Evolutionary conservation across 164 flowering plant genomes (phyloP).

Genomic region (Kalanchoe fedtschenkoi): DNA sequence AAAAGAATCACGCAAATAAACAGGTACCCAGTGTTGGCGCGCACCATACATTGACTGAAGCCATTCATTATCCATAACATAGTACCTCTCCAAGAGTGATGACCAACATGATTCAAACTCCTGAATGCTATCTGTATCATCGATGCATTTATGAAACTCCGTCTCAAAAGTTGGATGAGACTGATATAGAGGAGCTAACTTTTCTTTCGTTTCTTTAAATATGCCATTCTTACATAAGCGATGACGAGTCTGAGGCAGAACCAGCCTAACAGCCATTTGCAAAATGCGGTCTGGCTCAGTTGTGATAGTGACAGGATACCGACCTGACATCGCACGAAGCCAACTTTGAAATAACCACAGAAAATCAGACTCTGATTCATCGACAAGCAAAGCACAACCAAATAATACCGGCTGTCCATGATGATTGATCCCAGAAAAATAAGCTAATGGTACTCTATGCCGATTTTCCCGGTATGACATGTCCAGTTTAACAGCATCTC

Average conservation of each 20-base stretch:
- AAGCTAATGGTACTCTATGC: constrained; percentile 27
- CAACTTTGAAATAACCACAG: constrained; percentile 32
- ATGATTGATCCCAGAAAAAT: constrained; percentile 32
- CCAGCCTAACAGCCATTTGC: constrained; percentile 24
- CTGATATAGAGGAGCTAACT: constrained; percentile 25
- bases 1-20: constrained; percentile 26
- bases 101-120: constrained; percentile 38
- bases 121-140: constrained; percentile 24
- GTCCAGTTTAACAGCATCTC: constrained; percentile 29
- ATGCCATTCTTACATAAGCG: constrained; percentile 25
- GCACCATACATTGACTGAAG: constrained; percentile 31
- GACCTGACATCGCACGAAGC: constrained; percentile 33
- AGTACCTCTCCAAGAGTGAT: constrained; percentile 20
- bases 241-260: constrained; percentile 30
- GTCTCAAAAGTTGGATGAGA: constrained; percentile 31
- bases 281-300: constrained; percentile 25
- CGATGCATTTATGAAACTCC: constrained; percentile 26
- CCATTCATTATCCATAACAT: constrained; percentile 33
- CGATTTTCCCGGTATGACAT: constrained; percentile 21
- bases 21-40: constrained; percentile 37
- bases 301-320: constrained; percentile 28
- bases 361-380: constrained; percentile 31
- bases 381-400: constrained; percentile 32
- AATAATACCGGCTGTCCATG: constrained; percentile 41
- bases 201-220: constrained; percentile 31